phyloP scores from a whole-genome alignment of 805 yeast genomes.

The Candida ovalis region DNA sequence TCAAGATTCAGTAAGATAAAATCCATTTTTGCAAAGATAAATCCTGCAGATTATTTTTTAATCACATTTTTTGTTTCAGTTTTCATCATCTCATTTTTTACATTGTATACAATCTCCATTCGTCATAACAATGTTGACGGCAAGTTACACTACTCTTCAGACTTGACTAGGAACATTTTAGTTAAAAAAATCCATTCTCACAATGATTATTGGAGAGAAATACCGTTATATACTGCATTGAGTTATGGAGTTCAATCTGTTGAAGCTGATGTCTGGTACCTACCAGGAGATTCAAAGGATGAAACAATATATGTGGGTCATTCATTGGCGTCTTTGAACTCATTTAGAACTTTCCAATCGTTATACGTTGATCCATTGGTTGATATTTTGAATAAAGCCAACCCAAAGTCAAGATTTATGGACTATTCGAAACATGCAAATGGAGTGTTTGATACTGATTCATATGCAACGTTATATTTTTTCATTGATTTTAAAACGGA shows the following conservation, averaged over 20 bases:
- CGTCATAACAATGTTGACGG: too few relatives aligned
- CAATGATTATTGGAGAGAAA: slow-evolving; percentile 50
- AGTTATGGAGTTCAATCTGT: slow-evolving; percentile 42
- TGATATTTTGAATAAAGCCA: slow-evolving; percentile 43
- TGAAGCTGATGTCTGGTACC: slow-evolving; percentile 52
- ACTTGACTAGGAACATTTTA: slow-evolving; percentile 34
- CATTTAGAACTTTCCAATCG: slow-evolving; percentile 40
- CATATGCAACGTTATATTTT: slow-evolving; percentile 48
- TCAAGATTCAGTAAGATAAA: background rate
- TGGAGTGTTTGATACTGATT: slow-evolving; percentile 35
- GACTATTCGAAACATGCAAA: slow-evolving; percentile 5
- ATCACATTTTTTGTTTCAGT: background rate
- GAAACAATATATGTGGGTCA: slow-evolving; percentile 57
- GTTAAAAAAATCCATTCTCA: slow-evolving; percentile 46
- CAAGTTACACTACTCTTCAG: slow-evolving; percentile 21
- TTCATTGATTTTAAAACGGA: slow-evolving; percentile 61
- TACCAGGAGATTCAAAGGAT: slow-evolving; percentile 29
- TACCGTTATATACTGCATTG: slow-evolving; percentile 45
- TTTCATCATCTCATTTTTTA: background rate
- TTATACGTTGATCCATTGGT: slow-evolving; percentile 51
- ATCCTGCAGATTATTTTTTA: too few relatives aligned
- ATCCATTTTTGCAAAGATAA: too few relatives aligned
- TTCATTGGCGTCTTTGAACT: slow-evolving; percentile 40
- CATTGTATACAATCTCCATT: background rate
- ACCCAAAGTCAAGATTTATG: slow-evolving; percentile 28